Evolutionary conservation across 495 filamentous ascomycete species (phyloP).

Genomic region (Podospora bellae-mahoneyi): DNA sequence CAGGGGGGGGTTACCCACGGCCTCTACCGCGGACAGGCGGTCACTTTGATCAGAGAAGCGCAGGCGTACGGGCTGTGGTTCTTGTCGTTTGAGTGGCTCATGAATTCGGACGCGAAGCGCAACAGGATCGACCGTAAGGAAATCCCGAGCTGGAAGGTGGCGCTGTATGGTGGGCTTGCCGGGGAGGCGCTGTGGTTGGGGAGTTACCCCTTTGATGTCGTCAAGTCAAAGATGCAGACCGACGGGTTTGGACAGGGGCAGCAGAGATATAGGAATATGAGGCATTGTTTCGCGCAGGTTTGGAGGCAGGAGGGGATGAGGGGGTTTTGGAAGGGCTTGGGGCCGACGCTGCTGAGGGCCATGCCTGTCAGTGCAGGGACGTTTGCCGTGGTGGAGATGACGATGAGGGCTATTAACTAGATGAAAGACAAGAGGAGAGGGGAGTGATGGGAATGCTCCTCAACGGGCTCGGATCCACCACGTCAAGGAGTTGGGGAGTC

Average conservation of each 20-base stretch:
- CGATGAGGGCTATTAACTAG: slow-evolving; percentile 56
- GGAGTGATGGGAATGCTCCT: neutral
- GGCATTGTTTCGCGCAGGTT: slow-evolving; percentile 84
- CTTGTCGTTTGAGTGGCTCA: slow-evolving; percentile 88
- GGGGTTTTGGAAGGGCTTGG: slow-evolving; percentile 96
- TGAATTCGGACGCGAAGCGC: slow-evolving; percentile 79
- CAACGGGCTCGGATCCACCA: neutral
- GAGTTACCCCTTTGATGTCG: slow-evolving; percentile 92
- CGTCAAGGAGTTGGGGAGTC: neutral
- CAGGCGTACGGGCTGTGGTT: slow-evolving; percentile 97
- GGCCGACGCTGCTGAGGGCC: slow-evolving; percentile 87
- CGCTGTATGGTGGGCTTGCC: slow-evolving; percentile 86
- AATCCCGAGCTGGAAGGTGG: slow-evolving; percentile 78
- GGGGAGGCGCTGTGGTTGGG: slow-evolving; percentile 90
- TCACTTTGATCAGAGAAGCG: slow-evolving; percentile 84
- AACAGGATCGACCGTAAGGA: slow-evolving; percentile 71
- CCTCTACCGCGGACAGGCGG: slow-evolving; percentile 79
- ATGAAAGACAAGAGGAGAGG: neutral
- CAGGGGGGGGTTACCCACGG: slow-evolving; percentile 65
- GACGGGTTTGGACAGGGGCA: slow-evolving; percentile 71
- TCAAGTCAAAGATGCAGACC: slow-evolving; percentile 99
- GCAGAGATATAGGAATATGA: slow-evolving; percentile 72
- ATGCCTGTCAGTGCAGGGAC: slow-evolving; percentile 98
- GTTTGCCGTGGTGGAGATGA: slow-evolving; percentile 76
- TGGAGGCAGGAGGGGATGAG: slow-evolving; percentile 69